These are phyloP conservation scores for Wickerhamiella cacticola DNA, from an alignment of 805 yeast genomes.

Conservation along the genomic window DNA sequence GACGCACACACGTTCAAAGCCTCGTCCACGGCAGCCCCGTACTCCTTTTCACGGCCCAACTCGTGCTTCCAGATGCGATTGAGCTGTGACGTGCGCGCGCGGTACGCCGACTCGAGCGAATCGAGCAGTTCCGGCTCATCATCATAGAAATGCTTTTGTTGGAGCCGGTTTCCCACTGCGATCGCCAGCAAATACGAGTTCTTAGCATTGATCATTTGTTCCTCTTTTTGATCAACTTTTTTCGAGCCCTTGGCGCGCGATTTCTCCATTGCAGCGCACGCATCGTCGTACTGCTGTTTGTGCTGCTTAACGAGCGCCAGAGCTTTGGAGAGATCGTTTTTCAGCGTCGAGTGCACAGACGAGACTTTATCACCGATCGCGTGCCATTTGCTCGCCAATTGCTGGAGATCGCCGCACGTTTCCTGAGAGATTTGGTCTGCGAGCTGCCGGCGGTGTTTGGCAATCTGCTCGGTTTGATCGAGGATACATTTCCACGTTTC, in stretches of 20 bases:
- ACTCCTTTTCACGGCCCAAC: constrained; percentile 44
- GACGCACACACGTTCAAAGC: constrained; percentile 38
- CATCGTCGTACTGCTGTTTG: constrained; percentile 66
- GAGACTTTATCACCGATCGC: constrained; percentile 45
- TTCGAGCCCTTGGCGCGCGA: constrained; percentile 59
- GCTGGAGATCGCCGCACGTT: constrained; percentile 48
- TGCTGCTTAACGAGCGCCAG: constrained; percentile 49
- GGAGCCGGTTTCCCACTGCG: constrained; percentile 75
- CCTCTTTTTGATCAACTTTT: constrained; percentile 48
- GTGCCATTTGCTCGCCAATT: constrained; percentile 42
- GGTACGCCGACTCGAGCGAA: constrained; percentile 70
- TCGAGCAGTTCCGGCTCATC: constrained; percentile 87
- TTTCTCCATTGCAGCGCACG: constrained; percentile 69
- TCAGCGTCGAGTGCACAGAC: constrained; percentile 47
- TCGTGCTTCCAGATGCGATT: constrained; percentile 61
- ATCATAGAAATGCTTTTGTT: constrained; percentile 86
- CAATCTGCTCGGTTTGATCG: constrained; percentile 67
- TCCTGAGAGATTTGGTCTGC: constrained; percentile 48
- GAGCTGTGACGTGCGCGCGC: constrained; percentile 56
- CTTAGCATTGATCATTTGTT: constrained; percentile 79
- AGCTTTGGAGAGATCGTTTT: constrained; percentile 35
- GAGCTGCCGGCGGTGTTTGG: constrained; percentile 51
- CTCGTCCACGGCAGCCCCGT: constrained; percentile 24
- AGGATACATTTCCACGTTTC: constrained; percentile 86
- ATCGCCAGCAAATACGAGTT: constrained; percentile 71